A percentile compares a stretch with the other conserved stretches of the same genome.
Conservation (phyloP, 805 yeast genomes). For the Kuraishia borneana region DNA sequence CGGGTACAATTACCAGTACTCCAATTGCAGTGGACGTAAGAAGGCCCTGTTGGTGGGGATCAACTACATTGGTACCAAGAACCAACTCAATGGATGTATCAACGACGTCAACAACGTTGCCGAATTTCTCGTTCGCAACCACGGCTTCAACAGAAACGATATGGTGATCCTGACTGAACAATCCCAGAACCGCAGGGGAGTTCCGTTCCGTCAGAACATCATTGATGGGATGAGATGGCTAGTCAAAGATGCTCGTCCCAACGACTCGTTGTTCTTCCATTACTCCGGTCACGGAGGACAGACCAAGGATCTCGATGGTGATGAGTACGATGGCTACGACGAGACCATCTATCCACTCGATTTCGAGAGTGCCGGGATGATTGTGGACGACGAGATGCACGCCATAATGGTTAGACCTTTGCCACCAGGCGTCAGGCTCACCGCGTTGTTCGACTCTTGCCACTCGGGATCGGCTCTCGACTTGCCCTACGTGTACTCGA, state of each 20-base stretch:
- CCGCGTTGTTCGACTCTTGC: conserved; percentile 77
- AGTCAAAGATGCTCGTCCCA: conserved; percentile 59
- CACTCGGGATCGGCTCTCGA: conserved; percentile 81
- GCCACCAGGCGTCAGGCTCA: conserved; percentile 63
- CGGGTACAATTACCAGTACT: conserved; percentile 38
- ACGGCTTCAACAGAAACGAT: conserved; percentile 42
- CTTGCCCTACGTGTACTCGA: conserved; percentile 69
- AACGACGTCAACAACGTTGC: conserved; percentile 58
- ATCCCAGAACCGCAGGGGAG: conserved; percentile 25
- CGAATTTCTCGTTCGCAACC: conserved; percentile 18
- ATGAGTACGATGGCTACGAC: conserved; percentile 23
- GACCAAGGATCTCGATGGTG: conserved; percentile 39
- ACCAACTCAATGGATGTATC: conserved; percentile 65
- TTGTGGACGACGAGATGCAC: conserved; percentile 69
- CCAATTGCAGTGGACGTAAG: conserved; percentile 58
- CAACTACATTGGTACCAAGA: conserved; percentile 58
- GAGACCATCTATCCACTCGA: conserved; percentile 26
- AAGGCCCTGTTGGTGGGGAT: conserved; percentile 74
- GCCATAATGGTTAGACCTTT: conserved; percentile 58
- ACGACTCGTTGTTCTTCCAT: conserved; percentile 73
- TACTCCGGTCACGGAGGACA: conserved; percentile 86
- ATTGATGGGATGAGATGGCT: conserved; percentile 77
- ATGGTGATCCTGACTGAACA: conserved; percentile 55
- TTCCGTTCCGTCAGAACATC: conserved; percentile 65
- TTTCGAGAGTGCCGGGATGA: conserved; percentile 52